phyloP scores from a whole-genome alignment of 805 yeast genomes.

The Wickerhamiella domercqiae region DNA sequence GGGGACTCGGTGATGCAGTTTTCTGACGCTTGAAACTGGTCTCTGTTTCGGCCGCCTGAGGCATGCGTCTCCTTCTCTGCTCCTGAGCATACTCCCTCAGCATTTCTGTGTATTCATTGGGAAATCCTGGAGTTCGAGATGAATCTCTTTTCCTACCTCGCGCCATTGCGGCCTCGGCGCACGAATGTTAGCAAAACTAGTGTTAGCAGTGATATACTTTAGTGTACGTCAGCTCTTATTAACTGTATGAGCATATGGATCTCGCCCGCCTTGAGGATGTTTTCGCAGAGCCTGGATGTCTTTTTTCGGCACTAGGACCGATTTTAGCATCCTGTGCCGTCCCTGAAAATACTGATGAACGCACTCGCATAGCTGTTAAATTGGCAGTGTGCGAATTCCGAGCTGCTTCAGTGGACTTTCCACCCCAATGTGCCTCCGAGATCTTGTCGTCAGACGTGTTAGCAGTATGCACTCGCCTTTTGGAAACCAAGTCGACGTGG shows the following conservation, averaged over 20 bases:
- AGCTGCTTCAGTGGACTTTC: conserved; percentile 19
- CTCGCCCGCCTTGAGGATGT: conserved; percentile 10
- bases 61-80: conserved; percentile 3
- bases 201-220: no score
- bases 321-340: conserved; percentile 17
- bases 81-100: conserved; percentile 7
- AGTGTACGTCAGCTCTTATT: no score
- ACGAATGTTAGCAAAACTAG: no score
- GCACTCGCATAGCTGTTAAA: conserved; percentile 16
- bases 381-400: conserved; percentile 22
- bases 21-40: not conserved
- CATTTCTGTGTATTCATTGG: conserved; percentile 10
- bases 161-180: no score
- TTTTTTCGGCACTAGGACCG: conserved; percentile 15
- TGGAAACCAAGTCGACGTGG: conserved; percentile 31
- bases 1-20: not conserved
- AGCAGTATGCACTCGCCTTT: conserved; percentile 14
- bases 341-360: conserved; percentile 11
- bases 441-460: no score
- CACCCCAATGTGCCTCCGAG: conserved; percentile 12
- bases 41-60: not conserved
- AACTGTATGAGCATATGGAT: no score
- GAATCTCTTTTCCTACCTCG: not conserved
- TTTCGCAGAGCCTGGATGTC: conserved; percentile 17
- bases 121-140: conserved; percentile 1